Base-by-base conservation (phyloP, 2,329 filamentous ascomycete species). In the Trichoderma breve region DNA sequence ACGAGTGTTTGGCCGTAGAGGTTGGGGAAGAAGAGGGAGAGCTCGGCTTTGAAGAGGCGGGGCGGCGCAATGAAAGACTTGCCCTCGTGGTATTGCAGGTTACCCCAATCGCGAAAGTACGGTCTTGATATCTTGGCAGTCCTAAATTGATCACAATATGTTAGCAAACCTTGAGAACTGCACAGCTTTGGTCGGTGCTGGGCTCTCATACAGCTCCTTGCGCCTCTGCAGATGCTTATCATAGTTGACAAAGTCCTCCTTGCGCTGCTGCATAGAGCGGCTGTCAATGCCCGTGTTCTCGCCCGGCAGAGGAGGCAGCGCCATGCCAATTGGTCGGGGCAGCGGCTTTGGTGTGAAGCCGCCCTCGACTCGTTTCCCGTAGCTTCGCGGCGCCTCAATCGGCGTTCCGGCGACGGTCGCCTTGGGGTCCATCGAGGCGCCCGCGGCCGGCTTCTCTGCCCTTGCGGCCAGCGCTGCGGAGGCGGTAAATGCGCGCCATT, bases 81-180 rank as follows among this genome's bases (percentile, higher is more conserved):
- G 78, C 96, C 96, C 77, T 94, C 90, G 83, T 96, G 91, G 75
- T 91, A 88, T 67, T 87, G 86, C 81, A 98, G 88, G 82, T 97
- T 96, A 73, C 89, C 89, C 92, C 94, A 98, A 86, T 99, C 95
- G 81, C 94, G 92, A 84, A 97, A 99, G 83, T 99, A 99, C 2
- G 95, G 95, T 72, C 93, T 93, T 24, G 91, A 86, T 78, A 97
- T 91, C 80, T 94, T 90, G 75, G 89, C 87, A 58, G 93, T 93
- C 69, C 91, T 93, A 28, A 11, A 32, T 26, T 11, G 14, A 60
- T 6, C 24, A 15, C 26, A 5, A 21, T 15, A 4, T 24, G 21
- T 77, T 26, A 58, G 71, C 64, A 32, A 26, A 30, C 67, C 5
- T 18, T 14, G n/a, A 15, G 0, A 14, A 24, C 5, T 14, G 15